These are phyloP conservation scores for Oryza brachyantha DNA, from an alignment of 176 grass and related monocot species.

Conservation along the genomic window DNA sequence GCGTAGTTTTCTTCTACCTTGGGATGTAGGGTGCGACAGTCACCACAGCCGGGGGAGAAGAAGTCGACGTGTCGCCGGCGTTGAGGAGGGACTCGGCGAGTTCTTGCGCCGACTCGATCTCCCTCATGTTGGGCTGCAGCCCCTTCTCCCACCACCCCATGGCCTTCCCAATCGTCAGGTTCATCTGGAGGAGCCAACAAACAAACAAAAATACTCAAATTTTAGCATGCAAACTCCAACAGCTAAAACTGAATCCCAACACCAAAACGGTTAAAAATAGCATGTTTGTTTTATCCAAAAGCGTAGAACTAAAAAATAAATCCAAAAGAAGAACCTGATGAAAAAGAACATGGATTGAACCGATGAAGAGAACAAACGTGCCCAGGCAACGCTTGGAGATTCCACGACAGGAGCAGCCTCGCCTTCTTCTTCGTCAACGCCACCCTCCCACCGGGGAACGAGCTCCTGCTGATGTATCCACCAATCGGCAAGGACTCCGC, in stretches of 20 bases:
- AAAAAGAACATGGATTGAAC: not conserved
- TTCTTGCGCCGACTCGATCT: constrained; percentile 55
- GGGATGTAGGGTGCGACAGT: constrained; percentile 75
- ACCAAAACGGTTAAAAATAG: not conserved
- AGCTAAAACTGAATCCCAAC: not conserved
- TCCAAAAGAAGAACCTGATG: not conserved
- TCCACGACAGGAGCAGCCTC: constrained; percentile 24
- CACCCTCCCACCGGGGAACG: constrained; percentile 51
- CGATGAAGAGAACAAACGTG: constrained; percentile 32
- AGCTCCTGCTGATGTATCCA: constrained; percentile 10
- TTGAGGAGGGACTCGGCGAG: constrained; percentile 47
- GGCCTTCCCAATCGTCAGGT: constrained; percentile 49
- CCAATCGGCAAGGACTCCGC: constrained; percentile 20
- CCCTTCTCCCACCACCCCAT: constrained; percentile 65
- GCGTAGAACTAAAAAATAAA: not conserved
- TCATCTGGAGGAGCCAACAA: constrained; percentile 50
- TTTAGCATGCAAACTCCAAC: not conserved
- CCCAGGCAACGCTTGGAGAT: constrained; percentile 24
- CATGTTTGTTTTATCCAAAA: not conserved
- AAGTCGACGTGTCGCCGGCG: constrained; percentile 69
- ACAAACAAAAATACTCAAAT: constrained; percentile 10
- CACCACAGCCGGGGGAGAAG: constrained; percentile 72
- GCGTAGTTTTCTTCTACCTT: constrained; percentile 51
- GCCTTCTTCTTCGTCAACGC: constrained; percentile 20
- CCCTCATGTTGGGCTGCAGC: constrained; percentile 53